A percentile compares a stretch with the other conserved stretches of the same genome.
Conservation (phyloP, 2,329 filamentous ascomycete species). For the Calonectria honghensis region DNA sequence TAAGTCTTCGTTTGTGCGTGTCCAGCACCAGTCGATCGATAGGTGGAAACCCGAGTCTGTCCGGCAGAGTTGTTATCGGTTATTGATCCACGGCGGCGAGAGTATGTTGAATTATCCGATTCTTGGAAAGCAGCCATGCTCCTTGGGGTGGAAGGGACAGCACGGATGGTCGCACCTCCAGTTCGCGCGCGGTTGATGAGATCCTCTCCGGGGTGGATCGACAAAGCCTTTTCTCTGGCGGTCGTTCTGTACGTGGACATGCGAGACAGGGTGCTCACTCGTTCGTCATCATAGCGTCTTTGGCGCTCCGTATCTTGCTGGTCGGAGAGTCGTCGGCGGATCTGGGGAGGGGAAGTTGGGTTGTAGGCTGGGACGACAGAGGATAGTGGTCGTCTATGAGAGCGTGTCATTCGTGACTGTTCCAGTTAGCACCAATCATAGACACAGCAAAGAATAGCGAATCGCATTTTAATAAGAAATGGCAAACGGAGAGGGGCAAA, state of each 20-base stretch:
- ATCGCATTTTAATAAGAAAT: constrained; percentile 16
- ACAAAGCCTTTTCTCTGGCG: constrained; percentile 65
- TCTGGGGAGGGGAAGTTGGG: constrained; percentile 69
- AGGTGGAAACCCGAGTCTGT: constrained; percentile 65
- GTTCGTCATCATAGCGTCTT: constrained; percentile 67
- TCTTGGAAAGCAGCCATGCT: constrained; percentile 68
- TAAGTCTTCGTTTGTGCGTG: constrained; percentile 62
- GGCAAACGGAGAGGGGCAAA: constrained; percentile 14
- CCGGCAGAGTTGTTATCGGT: constrained; percentile 66
- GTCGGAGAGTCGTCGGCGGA: constrained; percentile 74
- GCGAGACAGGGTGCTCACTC: constrained; percentile 63
- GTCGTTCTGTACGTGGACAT: constrained; percentile 66
- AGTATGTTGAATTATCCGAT: constrained; percentile 55
- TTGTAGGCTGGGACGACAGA: constrained; percentile 69
- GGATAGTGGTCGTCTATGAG: constrained; percentile 73
- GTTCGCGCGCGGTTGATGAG: constrained; percentile 57
- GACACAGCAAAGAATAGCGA: constrained; percentile 29
- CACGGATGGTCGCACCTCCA: constrained; percentile 59
- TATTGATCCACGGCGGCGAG: constrained; percentile 66
- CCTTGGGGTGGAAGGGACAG: constrained; percentile 70
- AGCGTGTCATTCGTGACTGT: constrained; percentile 69
- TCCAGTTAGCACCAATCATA: constrained; percentile 45
- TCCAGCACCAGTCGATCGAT: constrained; percentile 59
- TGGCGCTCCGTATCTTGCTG: constrained; percentile 68
- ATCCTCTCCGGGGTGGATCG: constrained; percentile 62